Base-by-base conservation (phyloP, 768 basidiomycete genomes). In the Termitomyces sp. region DNA sequence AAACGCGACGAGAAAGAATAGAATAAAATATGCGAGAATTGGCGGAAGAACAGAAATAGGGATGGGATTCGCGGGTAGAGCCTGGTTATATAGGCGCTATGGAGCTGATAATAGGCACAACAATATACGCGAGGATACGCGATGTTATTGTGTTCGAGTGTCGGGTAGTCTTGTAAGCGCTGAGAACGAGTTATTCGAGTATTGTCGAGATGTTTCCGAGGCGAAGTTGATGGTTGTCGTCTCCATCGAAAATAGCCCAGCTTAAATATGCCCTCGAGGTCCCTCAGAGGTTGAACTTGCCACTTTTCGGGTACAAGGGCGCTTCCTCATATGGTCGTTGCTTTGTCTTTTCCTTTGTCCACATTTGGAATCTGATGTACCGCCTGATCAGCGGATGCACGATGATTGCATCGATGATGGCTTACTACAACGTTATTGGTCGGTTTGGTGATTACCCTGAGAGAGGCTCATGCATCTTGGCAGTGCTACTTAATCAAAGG, bases 331-430 rank as follows among this genome's bases (percentile, higher is more conserved):
- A 63, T 59, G 67, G 72, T 51, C 30, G 59, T 68, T 62, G 44
- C 71, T 62, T 74, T 74, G 70, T 73, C 71, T 26, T 58, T 68
- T 62, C 42, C 71, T 62, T 74, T 74, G 70, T 73, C 71, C 67
- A 45, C 5, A 54, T 66, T 57, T 47, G 53, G 62, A 9, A 24
- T 27, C 20, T 44, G 55, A 37, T 64, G 58, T 36, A 49, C 39
- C 33, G 44, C 24, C 39, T 39, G 40, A 53, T 56, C 16, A 27
- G n/a, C n/a, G n/a, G n/a, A n/a, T n/a, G n/a, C n/a, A n/a, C n/a
- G n/a, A n/a, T n/a, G n/a, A n/a, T n/a, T n/a, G n/a, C n/a, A n/a
- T n/a, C n/a, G n/a, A 24, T 43, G 40, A 26, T 47, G 51, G 13
- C 26, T n/a, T 39, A 39, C n/a, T 39, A 20, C 47, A 34, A 33